These are phyloP conservation scores for Magnusiomyces ingens DNA, from an alignment of 1,139 yeast species.

Conservation along the genomic window DNA sequence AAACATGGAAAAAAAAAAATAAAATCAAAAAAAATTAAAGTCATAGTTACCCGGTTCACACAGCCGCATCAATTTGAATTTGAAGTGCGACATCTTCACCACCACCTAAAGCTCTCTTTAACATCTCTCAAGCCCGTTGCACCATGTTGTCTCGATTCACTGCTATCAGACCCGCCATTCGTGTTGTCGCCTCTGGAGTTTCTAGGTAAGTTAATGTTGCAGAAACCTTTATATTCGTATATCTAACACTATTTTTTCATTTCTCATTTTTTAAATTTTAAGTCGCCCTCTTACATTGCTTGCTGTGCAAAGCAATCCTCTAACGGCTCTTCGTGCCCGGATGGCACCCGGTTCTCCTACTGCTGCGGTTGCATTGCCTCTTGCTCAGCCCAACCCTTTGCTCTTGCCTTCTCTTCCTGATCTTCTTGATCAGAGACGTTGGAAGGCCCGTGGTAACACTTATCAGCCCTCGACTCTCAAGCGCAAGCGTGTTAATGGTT, in stretches of 20 bases:
- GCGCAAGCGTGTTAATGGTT: conserved; percentile 86
- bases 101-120: conserved; percentile 5
- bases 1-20: no score
- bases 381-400: conserved; percentile 12
- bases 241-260: neutral
- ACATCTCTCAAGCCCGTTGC: no score
- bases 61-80: no score
- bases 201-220: no score
- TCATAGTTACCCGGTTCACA: no score
- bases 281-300: conserved; percentile 6
- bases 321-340: conserved; percentile 17
- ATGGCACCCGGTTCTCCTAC: conserved; percentile 9
- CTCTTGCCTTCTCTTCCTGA: conserved; percentile 12
- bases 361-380: conserved; percentile 11
- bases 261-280: neutral
- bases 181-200: no score
- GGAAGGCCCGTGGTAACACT: conserved; percentile 88
- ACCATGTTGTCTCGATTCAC: no score
- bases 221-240: neutral
- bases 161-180: no score
- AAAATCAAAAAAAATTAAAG: no score
- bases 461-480: conserved; percentile 89
- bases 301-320: conserved; percentile 13
- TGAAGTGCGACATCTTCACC: conserved; percentile 3
- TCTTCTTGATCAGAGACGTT: conserved; percentile 42